Percentiles rank a stretch among this genome's conserved stretches.
Evolutionary conservation across 2,329 filamentous ascomycete genomes (phyloP).

Genomic region (Neocatenulostroma microsporum): DNA sequence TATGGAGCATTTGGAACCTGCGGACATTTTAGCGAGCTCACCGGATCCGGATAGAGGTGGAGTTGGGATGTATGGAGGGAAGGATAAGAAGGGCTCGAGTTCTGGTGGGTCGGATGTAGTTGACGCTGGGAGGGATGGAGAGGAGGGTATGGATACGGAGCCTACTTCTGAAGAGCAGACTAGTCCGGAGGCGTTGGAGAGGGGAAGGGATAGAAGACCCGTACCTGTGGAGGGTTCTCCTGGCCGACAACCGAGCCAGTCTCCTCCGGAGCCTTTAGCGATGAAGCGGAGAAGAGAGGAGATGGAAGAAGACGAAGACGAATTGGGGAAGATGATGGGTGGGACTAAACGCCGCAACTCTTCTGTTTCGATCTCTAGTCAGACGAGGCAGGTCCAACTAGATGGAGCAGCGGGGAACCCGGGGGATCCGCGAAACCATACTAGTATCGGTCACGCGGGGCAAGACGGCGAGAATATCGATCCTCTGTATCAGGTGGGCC

Average conservation of each 20-base stretch:
- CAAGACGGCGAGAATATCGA: no score
- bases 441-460: no score
- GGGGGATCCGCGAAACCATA: no score
- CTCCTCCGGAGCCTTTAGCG: slow-evolving; percentile 70
- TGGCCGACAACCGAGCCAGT: slow-evolving; percentile 25
- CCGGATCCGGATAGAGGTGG: slow-evolving; percentile 32
- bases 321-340: slow-evolving; percentile 72
- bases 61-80: neutral
- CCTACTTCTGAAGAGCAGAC: neutral
- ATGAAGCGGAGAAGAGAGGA: slow-evolving; percentile 85
- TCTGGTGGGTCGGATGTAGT: no score
- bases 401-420: no score
- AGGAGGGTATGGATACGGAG: slow-evolving; percentile 5
- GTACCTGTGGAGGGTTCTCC: slow-evolving; percentile 25
- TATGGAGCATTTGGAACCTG: slow-evolving; percentile 30
- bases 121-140: no score
- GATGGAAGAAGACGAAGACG: slow-evolving; percentile 92
- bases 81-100: no score
- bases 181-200: slow-evolving; percentile 2
- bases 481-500: no score
- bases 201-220: slow-evolving; percentile 18
- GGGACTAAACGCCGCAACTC: slow-evolving; percentile 39
- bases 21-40: slow-evolving; percentile 48
- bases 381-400: slow-evolving; percentile 22
- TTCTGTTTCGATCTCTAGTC: slow-evolving; percentile 18